These are phyloP conservation scores for Lepidium sativum DNA, from an alignment of 345 rosid species.

Conservation along the genomic window DNA sequence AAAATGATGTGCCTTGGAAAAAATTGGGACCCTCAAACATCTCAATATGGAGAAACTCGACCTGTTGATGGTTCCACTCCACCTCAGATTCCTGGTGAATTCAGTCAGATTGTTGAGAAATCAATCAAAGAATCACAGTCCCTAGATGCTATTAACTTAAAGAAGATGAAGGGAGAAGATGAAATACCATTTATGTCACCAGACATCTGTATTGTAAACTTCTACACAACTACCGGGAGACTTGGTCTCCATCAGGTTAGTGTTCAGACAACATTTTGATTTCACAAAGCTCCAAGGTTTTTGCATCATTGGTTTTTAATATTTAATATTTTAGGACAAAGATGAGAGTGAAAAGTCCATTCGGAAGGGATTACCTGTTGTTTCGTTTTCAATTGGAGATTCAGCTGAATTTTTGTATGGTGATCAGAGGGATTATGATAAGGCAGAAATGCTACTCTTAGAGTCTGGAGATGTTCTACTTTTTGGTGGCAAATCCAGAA, in stretches of 20 bases:
- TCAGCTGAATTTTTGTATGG: conserved; percentile 59
- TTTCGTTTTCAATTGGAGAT: conserved; percentile 73
- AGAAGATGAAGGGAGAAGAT: conserved; percentile 23
- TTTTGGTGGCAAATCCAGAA: conserved; percentile 71
- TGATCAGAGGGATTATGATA: conserved; percentile 33
- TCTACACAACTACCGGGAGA: conserved; percentile 62
- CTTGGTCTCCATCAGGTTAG: conserved; percentile 95
- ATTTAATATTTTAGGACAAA: conserved; percentile 43
- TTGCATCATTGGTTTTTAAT: neutral
- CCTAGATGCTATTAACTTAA: conserved; percentile 19
- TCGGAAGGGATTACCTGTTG: conserved; percentile 50
- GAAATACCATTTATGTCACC: conserved; percentile 62
- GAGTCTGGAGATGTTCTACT: conserved; percentile 73
- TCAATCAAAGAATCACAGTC: conserved; percentile 47
- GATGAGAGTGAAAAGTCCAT: conserved; percentile 60
- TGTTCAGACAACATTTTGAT: neutral
- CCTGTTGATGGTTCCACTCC: conserved; percentile 47
- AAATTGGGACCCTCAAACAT: conserved; percentile 76
- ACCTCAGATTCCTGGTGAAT: conserved; percentile 51
- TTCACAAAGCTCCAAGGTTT: neutral
- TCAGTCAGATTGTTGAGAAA: conserved; percentile 39
- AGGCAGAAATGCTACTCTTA: conserved; percentile 36
- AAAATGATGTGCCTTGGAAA: conserved; percentile 96
- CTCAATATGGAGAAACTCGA: conserved; percentile 42
- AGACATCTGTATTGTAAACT: conserved; percentile 67